These are phyloP conservation scores for Capronia coronata DNA, from an alignment of 2,329 filamentous ascomycete species.

Conservation along the genomic window DNA sequence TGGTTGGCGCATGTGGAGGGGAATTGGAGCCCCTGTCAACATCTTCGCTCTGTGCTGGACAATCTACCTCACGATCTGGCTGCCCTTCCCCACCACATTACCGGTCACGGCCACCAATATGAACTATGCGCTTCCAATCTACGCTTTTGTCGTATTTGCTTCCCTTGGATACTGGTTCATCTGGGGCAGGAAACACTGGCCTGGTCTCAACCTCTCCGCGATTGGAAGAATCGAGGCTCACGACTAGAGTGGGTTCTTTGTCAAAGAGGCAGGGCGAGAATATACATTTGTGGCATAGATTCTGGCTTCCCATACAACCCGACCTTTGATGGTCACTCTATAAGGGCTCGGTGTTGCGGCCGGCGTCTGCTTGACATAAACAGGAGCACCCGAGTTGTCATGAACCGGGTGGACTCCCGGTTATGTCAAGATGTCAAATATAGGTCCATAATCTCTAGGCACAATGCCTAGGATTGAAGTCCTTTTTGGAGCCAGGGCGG, in stretches of 20 bases:
- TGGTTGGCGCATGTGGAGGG: constrained; percentile 32
- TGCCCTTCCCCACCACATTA: constrained; percentile 33
- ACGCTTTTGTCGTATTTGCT: constrained; percentile 26
- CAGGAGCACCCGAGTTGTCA: too few relatives aligned
- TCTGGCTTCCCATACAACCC: too few relatives aligned
- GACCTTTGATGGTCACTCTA: too few relatives aligned
- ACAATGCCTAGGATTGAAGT: too few relatives aligned
- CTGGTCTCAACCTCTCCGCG: constrained; percentile 16
- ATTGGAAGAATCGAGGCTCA: constrained; percentile 19
- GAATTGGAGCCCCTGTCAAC: constrained; percentile 33
- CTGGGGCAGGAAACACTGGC: constrained; percentile 20
- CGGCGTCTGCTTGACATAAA: too few relatives aligned
- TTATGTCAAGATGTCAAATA: too few relatives aligned
- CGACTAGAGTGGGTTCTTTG: constrained; percentile 3
- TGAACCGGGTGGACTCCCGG: too few relatives aligned
- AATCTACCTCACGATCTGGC: constrained; percentile 30
- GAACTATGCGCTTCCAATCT: constrained; percentile 37
- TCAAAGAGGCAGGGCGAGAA: neutral
- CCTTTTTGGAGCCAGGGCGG: too few relatives aligned
- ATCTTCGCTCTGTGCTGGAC: constrained; percentile 35
- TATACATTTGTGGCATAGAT: neutral
- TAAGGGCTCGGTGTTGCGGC: too few relatives aligned
- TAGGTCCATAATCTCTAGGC: too few relatives aligned
- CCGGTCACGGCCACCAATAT: constrained; percentile 36
- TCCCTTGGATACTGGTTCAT: constrained; percentile 24